Evolutionary conservation across 345 rosid genomes (phyloP).

Genomic region (Camelina laxa): DNA sequence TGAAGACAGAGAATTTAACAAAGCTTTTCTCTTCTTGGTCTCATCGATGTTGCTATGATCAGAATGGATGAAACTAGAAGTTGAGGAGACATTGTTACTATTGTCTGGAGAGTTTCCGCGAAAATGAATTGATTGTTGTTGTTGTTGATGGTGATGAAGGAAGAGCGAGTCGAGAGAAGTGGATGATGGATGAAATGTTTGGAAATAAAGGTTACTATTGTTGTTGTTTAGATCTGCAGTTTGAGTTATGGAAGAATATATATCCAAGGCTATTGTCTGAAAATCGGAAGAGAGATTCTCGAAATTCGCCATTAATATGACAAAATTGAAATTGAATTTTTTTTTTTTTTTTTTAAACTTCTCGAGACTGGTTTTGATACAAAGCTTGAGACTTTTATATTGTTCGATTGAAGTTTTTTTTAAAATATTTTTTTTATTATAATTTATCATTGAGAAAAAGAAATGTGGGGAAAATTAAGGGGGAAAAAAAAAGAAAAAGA

Average conservation of each 20-base stretch:
- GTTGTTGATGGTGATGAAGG: constrained; percentile 42
- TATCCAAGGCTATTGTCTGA: constrained; percentile 40
- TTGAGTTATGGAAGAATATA: constrained; percentile 44
- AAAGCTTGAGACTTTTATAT: constrained; percentile 33
- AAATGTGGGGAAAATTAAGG: constrained; percentile 5
- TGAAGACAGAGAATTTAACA: constrained; percentile 47
- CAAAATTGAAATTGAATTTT: not conserved
- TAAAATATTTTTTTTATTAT: not conserved
- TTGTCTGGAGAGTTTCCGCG: constrained; percentile 40
- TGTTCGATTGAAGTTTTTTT: constrained; percentile 1
- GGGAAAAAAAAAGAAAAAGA: not conserved
- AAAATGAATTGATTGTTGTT: constrained; percentile 41
- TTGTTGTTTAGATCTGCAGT: constrained; percentile 45
- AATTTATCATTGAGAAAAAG: constrained; percentile 9
- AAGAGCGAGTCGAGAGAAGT: constrained; percentile 49
- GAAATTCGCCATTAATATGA: constrained; percentile 36
- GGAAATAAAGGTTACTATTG: constrained; percentile 39
- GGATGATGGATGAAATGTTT: constrained; percentile 45
- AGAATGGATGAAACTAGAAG: constrained; percentile 39
- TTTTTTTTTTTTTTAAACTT: constrained; percentile 3
- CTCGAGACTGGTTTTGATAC: constrained; percentile 17
- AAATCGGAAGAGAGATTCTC: constrained; percentile 38
- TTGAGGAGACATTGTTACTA: constrained; percentile 26
- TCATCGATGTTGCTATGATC: constrained; percentile 37
- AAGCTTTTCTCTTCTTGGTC: constrained; percentile 47